A percentile compares a stretch with the other conserved stretches of the same genome.
phyloP scores from a whole-genome alignment of 148 eudicot genomes.

The Silene latifolia region DNA sequence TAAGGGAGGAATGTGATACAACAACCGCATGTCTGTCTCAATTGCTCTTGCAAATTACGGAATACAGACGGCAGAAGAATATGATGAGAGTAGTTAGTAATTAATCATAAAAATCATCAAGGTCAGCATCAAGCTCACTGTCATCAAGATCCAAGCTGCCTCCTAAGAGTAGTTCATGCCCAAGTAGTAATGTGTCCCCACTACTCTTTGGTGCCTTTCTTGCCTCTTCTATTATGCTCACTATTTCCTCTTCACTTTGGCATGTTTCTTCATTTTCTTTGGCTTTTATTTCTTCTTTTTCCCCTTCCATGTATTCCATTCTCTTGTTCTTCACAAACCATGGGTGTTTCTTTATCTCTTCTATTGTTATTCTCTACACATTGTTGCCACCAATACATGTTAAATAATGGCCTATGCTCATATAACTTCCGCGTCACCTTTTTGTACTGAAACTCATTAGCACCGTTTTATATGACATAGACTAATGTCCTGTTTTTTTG shows the following conservation, averaged over 20 bases:
- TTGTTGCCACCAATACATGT: not conserved
- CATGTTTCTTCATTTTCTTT: conserved; percentile 13
- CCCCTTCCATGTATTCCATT: conserved; percentile 36
- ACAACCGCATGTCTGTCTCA: not conserved
- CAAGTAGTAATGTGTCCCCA: not conserved
- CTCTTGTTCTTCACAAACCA: conserved; percentile 60
- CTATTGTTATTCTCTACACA: conserved; percentile 68
- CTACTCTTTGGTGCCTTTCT: conserved; percentile 23
- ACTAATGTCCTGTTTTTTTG: too few relatives aligned
- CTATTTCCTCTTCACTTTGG: conserved; percentile 56
- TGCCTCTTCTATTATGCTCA: conserved; percentile 54
- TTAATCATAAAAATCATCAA: conserved; percentile 29
- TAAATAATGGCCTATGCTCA: not conserved
- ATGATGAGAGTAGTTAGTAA: not conserved
- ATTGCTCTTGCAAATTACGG: too few relatives aligned
- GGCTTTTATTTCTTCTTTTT: conserved; percentile 24
- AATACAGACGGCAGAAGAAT: not conserved
- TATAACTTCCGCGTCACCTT: too few relatives aligned
- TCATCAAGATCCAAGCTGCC: conserved; percentile 71
- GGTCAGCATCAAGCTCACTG: conserved; percentile 55
- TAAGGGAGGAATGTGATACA: not conserved
- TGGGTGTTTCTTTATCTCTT: conserved; percentile 60
- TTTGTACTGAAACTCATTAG: too few relatives aligned
- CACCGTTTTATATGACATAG: too few relatives aligned
- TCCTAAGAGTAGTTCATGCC: conserved; percentile 16